phyloP scores from a whole-genome alignment of 768 basidiomycete genomes.

The Phlebiopsis gigantea region DNA sequence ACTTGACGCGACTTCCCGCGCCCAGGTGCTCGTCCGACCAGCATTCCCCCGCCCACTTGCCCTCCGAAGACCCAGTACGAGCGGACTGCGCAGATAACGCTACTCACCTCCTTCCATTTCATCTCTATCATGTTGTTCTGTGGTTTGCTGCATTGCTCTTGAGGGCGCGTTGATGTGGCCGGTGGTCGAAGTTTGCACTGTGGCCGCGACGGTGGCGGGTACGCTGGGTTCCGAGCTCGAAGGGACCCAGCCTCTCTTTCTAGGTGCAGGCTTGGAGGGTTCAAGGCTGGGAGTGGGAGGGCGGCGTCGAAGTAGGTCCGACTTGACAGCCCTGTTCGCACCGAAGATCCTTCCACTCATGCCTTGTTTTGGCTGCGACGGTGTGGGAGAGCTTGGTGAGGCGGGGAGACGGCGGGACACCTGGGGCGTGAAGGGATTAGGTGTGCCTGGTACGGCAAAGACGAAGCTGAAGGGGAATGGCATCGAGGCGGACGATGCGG shows the following conservation, averaged over 20 bases:
- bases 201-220: constrained; percentile 43
- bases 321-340: constrained; percentile 18
- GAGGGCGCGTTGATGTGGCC: constrained; percentile 59
- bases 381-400: constrained; percentile 2
- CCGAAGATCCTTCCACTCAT: constrained; percentile 13
- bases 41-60: no score
- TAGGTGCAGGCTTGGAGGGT: constrained; percentile 36
- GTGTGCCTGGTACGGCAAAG: constrained; percentile 56
- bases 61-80: no score
- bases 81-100: background rate
- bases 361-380: constrained; percentile 21
- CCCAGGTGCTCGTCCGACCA: no score
- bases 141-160: constrained; percentile 28
- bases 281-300: constrained; percentile 33
- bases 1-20: background rate
- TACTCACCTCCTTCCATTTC: constrained; percentile 41
- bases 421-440: constrained; percentile 53
- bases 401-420: constrained; percentile 13
- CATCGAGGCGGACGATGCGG: constrained; percentile 15
- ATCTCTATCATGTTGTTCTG: constrained; percentile 37
- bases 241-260: constrained; percentile 75
- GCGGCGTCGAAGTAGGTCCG: constrained; percentile 15
- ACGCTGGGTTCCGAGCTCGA: constrained; percentile 49
- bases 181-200: constrained; percentile 46
- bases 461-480: constrained; percentile 70